A percentile compares a stretch with the other conserved stretches of the same genome.
Evolutionary conservation across 169 alveolate species (phyloP).

Genomic region (Plasmodium vivax): DNA sequence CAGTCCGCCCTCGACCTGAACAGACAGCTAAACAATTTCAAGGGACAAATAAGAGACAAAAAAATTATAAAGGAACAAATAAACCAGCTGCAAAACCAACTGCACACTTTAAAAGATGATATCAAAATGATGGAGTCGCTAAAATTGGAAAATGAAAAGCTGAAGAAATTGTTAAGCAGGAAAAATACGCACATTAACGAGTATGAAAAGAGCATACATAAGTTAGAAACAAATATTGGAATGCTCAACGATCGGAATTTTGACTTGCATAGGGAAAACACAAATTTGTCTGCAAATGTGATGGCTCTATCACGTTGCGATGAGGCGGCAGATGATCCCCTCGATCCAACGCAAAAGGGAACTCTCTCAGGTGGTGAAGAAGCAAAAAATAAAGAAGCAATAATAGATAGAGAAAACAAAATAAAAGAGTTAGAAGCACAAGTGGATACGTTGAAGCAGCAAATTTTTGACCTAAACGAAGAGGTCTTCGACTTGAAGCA

Average conservation of each 20-base stretch:
- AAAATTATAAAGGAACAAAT: slow-evolving; percentile 35
- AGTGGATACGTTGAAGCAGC: not conserved
- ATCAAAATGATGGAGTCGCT: slow-evolving; percentile 26
- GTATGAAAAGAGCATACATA: slow-evolving; percentile 16
- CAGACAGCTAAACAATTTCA: slow-evolving; percentile 1
- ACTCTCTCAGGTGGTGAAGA: not conserved
- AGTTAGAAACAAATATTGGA: slow-evolving; percentile 21
- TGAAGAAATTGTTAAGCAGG: slow-evolving; percentile 27
- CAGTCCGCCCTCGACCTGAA: not conserved
- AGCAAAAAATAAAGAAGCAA: not conserved
- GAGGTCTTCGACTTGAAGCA: slow-evolving; percentile 38
- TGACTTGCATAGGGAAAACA: slow-evolving; percentile 6
- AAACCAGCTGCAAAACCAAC: slow-evolving; percentile 23
- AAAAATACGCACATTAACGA: slow-evolving; percentile 9
- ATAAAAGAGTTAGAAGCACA: slow-evolving; percentile 10
- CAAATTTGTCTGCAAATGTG: not conserved
- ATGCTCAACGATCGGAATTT: slow-evolving; percentile 26
- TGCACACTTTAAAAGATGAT: slow-evolving; percentile 38
- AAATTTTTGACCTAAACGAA: slow-evolving; percentile 29
- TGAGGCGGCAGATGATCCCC: not conserved
- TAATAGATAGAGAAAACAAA: not conserved
- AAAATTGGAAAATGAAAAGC: slow-evolving; percentile 40
- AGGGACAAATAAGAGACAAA: slow-evolving; percentile 27
- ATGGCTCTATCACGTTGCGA: not conserved
- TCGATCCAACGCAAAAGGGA: not conserved